Percentiles rank a stretch among this genome's conserved stretches.
Conservation (phyloP, 257 asterid genomes). For the Jaltomata sinuosa region DNA sequence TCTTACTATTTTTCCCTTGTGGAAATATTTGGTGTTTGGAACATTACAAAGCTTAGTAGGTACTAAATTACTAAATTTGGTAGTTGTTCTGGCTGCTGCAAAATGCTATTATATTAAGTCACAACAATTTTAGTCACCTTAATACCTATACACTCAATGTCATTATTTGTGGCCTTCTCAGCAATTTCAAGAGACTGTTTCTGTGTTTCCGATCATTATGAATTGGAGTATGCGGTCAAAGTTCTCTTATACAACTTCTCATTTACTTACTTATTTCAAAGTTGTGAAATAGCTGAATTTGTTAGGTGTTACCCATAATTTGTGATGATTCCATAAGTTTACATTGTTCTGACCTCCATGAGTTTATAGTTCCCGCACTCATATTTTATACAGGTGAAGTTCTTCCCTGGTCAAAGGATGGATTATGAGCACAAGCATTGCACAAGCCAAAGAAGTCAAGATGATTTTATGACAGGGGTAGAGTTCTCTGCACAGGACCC, state of each 20-base stretch:
- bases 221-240: not conserved
- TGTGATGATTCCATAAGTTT: not conserved
- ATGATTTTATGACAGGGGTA: constrained; percentile 58
- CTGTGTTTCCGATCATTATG: not conserved
- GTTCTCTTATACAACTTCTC: not conserved
- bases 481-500: constrained; percentile 69
- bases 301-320: not conserved
- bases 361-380: not conserved
- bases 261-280: not conserved
- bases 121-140: not conserved
- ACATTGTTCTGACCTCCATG: not conserved
- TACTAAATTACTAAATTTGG: not conserved
- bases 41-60: not conserved
- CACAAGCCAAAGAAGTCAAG: constrained; percentile 33
- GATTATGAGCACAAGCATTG: constrained; percentile 71
- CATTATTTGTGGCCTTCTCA: not conserved
- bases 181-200: not conserved
- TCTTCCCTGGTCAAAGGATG: constrained; percentile 69
- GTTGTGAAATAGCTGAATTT: not conserved
- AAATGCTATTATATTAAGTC: not conserved
- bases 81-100: not conserved
- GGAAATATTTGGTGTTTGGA: not conserved
- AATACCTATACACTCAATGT: not conserved
- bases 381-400: constrained; percentile 44
- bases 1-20: not conserved